These are phyloP conservation scores for Stylosanthes scabra DNA, from an alignment of 331 rosid species.

Conservation along the genomic window DNA sequence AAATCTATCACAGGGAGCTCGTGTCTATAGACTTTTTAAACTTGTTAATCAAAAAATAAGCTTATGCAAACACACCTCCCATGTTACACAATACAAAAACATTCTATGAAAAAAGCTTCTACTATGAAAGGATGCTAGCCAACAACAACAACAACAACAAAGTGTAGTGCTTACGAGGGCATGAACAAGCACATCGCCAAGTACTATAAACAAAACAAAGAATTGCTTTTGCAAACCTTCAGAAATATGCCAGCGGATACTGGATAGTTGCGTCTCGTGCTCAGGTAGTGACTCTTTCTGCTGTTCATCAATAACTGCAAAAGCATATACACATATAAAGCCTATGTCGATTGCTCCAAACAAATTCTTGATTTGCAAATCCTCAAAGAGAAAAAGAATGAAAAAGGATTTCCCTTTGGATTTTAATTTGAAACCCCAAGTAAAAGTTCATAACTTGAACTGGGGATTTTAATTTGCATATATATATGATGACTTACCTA, in stretches of 20 bases:
- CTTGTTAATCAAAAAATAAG: too few species aligned
- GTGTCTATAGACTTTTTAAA: too few species aligned
- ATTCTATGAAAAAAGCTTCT: conserved; percentile 14
- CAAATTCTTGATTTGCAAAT: conserved; percentile 28
- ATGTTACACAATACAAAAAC: conserved; percentile 4
- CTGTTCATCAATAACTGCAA: conserved; percentile 85
- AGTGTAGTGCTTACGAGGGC: not conserved
- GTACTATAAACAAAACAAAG: not conserved
- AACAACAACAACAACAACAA: not conserved
- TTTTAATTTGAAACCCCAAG: conserved; percentile 20
- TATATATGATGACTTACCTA: conserved; percentile 56
- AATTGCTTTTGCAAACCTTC: conserved; percentile 64
- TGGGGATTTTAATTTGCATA: not conserved
- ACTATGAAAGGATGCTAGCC: not conserved
- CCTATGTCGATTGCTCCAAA: conserved; percentile 25
- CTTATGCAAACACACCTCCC: not conserved
- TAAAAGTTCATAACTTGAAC: conserved; percentile 21
- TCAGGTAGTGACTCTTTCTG: conserved; percentile 82
- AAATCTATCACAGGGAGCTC: too few species aligned
- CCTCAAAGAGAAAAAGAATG: conserved; percentile 8
- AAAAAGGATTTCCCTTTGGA: conserved; percentile 4
- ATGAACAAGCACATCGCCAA: not conserved
- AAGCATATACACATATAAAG: conserved; percentile 35
- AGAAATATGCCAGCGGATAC: conserved; percentile 89
- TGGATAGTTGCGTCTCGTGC: conserved; percentile 85